These are phyloP conservation scores for Penicillium sp. DNA, from an alignment of 2,329 filamentous ascomycete genomes.

Conservation along the genomic window DNA sequence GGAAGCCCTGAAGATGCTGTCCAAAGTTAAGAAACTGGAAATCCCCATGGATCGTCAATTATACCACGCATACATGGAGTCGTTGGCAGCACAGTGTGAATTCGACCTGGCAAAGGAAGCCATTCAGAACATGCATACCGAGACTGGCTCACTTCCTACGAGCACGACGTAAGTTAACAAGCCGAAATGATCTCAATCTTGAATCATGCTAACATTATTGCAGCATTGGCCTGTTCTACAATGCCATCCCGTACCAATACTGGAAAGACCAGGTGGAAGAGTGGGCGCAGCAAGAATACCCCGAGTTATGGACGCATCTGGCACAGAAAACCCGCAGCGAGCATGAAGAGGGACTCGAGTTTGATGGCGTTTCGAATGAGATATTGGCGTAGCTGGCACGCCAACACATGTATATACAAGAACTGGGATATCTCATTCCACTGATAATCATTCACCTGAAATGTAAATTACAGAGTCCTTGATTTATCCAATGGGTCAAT, in stretches of 20 bases:
- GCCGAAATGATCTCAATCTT: background rate
- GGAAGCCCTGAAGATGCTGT: constrained; percentile 49
- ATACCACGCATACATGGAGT: constrained; percentile 70
- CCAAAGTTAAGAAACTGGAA: constrained; percentile 62
- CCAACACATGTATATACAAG: background rate
- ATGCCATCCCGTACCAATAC: constrained; percentile 60
- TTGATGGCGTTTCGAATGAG: constrained; percentile 28
- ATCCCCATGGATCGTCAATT: constrained; percentile 68
- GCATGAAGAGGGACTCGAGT: constrained; percentile 30
- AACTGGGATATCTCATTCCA: too few relatives aligned
- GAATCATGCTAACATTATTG: constrained; percentile 5
- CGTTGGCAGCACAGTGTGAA: constrained; percentile 65
- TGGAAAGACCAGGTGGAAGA: constrained; percentile 64
- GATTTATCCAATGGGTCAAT: too few relatives aligned
- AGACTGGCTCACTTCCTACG: constrained; percentile 63
- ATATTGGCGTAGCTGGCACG: constrained; percentile 21
- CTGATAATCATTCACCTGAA: too few relatives aligned
- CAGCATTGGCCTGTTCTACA: constrained; percentile 70
- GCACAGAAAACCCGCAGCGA: constrained; percentile 40
- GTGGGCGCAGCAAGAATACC: constrained; percentile 66
- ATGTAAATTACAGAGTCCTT: too few relatives aligned
- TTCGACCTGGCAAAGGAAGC: constrained; percentile 62
- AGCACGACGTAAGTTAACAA: constrained; percentile 58
- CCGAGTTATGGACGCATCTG: constrained; percentile 63
- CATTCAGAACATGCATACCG: constrained; percentile 60